These are phyloP conservation scores for Fraxinus cuspidata DNA, from an alignment of 257 asterid species.

Conservation along the genomic window DNA sequence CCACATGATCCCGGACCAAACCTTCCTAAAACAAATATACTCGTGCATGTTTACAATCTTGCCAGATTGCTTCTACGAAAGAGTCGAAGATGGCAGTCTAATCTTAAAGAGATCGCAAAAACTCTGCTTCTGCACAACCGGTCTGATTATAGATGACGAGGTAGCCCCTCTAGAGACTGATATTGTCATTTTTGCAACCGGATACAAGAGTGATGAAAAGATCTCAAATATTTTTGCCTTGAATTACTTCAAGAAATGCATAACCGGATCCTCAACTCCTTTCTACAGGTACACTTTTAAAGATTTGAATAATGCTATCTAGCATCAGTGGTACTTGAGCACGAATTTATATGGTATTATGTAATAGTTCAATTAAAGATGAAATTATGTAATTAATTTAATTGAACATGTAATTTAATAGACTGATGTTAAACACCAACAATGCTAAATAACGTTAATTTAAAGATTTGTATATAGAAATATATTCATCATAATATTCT, in stretches of 20 bases:
- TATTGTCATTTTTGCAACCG: conserved; percentile 56
- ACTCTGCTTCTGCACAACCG: conserved; percentile 38
- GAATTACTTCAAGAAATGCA: conserved; percentile 42
- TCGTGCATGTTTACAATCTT: conserved; percentile 58
- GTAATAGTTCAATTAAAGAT: too few species aligned
- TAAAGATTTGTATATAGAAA: too few species aligned
- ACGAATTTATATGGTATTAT: too few species aligned
- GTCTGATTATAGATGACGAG: conserved; percentile 33
- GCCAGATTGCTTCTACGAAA: conserved; percentile 48
- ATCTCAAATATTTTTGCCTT: conserved; percentile 45
- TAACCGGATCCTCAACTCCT: conserved; percentile 50
- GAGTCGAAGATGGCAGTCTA: conserved; percentile 52
- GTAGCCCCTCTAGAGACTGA: conserved; percentile 37
- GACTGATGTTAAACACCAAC: too few species aligned
- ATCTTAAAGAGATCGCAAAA: conserved; percentile 35
- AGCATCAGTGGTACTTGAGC: too few species aligned
- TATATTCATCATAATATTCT: too few species aligned
- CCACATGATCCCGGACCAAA: conserved; percentile 49
- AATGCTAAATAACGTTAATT: too few species aligned
- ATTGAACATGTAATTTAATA: too few species aligned
- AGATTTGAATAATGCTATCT: too few species aligned
- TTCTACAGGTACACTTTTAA: conserved; percentile 47
- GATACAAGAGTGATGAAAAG: conserved; percentile 55
- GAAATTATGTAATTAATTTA: too few species aligned
- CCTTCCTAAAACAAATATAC: conserved; percentile 46